These are phyloP conservation scores for Nowakowskiella sp. DNA, from an alignment of 192 early-diverging fungal genomes.

Conservation along the genomic window DNA sequence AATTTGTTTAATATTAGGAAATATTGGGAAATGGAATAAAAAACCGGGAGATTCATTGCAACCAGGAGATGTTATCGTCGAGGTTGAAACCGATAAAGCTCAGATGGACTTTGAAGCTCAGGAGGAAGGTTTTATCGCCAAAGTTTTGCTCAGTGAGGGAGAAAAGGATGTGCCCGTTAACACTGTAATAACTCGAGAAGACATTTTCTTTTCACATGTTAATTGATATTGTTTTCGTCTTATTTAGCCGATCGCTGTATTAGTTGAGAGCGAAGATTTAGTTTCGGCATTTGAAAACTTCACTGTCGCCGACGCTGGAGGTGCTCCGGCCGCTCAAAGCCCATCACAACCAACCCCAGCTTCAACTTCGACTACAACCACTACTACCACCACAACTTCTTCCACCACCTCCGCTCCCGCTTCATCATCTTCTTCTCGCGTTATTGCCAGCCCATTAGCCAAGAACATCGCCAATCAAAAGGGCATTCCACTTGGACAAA, in stretches of 20 bases:
- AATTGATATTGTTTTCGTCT: slow-evolving; percentile 10
- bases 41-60: slow-evolving; percentile 81
- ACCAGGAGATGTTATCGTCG: slow-evolving; percentile 88
- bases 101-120: slow-evolving; percentile 99
- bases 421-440: slow-evolving; percentile 27
- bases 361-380: too few relatives aligned
- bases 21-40: slow-evolving; percentile 90
- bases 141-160: slow-evolving; percentile 71
- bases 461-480: slow-evolving; percentile 78
- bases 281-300: slow-evolving; percentile 82
- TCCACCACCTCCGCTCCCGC: slow-evolving; percentile 19
- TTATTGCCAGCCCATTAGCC: slow-evolving; percentile 80
- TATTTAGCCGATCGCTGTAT: slow-evolving; percentile 75
- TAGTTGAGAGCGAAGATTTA: slow-evolving; percentile 85
- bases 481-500: slow-evolving; percentile 62
- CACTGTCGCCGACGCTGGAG: slow-evolving; percentile 19
- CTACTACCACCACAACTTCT: too few relatives aligned
- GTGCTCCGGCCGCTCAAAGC: slow-evolving; percentile 14
- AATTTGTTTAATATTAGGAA: slow-evolving; percentile 32
- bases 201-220: slow-evolving; percentile 6
- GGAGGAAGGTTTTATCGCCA: slow-evolving; percentile 93
- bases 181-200: slow-evolving; percentile 33
- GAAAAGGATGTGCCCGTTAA: slow-evolving; percentile 84
- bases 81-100: slow-evolving; percentile 99
- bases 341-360: too few relatives aligned